These are phyloP conservation scores for Colletotrichum eremochloae DNA, from an alignment of 2,329 filamentous ascomycete species.

Conservation along the genomic window DNA sequence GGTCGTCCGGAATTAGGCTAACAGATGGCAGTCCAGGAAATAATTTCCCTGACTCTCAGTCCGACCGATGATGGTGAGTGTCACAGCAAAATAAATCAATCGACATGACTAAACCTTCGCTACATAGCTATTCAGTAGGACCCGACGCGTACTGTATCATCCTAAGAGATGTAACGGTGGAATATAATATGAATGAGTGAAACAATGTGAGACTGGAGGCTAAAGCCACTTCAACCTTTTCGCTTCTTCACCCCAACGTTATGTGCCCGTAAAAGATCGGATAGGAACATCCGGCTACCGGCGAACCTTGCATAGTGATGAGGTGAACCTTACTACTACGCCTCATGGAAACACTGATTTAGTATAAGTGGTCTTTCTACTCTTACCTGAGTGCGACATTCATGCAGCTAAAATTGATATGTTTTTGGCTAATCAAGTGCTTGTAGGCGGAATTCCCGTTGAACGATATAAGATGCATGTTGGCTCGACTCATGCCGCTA, in stretches of 20 bases:
- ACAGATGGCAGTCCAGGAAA: background rate
- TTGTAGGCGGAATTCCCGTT: background rate
- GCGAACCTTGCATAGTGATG: background rate
- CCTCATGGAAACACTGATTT: background rate
- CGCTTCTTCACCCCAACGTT: background rate
- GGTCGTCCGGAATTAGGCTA: background rate
- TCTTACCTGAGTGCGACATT: background rate
- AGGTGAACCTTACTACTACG: background rate
- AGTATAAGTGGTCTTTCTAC: background rate
- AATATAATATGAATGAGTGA: background rate
- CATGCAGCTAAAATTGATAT: background rate
- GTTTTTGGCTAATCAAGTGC: too few relatives aligned
- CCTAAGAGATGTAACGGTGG: background rate
- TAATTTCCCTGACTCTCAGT: background rate
- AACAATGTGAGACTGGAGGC: slow-evolving; percentile 1
- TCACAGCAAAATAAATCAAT: background rate
- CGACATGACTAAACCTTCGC: background rate
- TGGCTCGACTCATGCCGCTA: background rate
- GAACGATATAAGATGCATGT: background rate
- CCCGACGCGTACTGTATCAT: background rate
- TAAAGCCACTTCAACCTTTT: background rate
- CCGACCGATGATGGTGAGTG: background rate
- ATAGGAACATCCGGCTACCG: background rate
- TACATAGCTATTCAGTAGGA: background rate
- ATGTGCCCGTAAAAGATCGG: background rate